These are phyloP conservation scores for Oxyria digyna DNA, from an alignment of 148 eudicot species.

Conservation along the genomic window DNA sequence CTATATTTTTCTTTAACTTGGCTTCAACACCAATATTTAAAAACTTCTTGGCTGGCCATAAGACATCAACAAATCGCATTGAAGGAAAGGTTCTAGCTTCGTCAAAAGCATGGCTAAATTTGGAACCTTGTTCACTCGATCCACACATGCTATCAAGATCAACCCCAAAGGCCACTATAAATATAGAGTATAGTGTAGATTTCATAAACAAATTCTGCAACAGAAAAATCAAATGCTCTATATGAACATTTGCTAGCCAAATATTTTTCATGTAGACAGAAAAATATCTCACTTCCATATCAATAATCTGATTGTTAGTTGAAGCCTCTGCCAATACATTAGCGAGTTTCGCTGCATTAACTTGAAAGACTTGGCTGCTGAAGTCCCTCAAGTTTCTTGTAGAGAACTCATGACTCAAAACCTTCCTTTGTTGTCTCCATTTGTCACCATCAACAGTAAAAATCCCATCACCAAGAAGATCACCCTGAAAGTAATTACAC, in stretches of 20 bases:
- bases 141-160: no score
- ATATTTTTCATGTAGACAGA: background rate
- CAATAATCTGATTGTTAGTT: conserved; percentile 23
- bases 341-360: conserved; percentile 46
- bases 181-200: conserved; percentile 58
- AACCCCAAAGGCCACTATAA: conserved; percentile 60
- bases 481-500: no score
- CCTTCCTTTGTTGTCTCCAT: conserved; percentile 67
- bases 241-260: background rate
- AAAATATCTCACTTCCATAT: conserved; percentile 43
- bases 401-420: conserved; percentile 60
- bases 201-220: conserved; percentile 70
- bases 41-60: conserved; percentile 50
- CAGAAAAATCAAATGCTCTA: background rate
- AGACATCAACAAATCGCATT: conserved; percentile 40
- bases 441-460: conserved; percentile 67
- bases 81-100: conserved; percentile 29
- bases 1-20: no score
- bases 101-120: no score
- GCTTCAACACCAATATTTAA: conserved; percentile 56
- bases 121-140: no score
- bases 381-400: conserved; percentile 52
- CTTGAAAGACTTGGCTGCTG: conserved; percentile 39
- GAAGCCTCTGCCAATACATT: conserved; percentile 42
- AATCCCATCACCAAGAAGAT: conserved; percentile 74